These are phyloP conservation scores for Pelargonium fulgidum DNA, from an alignment of 441 rosid genomes.

Conservation along the genomic window DNA sequence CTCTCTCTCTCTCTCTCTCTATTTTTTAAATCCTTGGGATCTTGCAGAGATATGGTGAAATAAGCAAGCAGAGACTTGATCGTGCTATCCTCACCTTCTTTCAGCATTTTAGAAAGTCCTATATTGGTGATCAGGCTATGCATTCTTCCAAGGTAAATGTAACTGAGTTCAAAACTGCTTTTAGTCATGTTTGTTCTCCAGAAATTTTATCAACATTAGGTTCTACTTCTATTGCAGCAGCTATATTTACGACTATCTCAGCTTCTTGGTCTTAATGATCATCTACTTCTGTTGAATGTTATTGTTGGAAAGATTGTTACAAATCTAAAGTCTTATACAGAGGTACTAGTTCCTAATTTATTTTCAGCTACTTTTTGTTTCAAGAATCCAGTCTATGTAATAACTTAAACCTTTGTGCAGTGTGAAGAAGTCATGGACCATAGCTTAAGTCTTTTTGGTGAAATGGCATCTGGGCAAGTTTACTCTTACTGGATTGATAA, in stretches of 20 bases:
- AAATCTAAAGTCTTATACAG: conserved; percentile 85
- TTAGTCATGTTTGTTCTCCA: conserved; percentile 10
- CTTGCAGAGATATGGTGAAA: conserved; percentile 78
- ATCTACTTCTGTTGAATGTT: conserved; percentile 79
- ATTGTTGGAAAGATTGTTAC: conserved; percentile 94
- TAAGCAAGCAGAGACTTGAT: conserved; percentile 96
- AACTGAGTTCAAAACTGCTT: not conserved
- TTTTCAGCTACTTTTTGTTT: conserved; percentile 14
- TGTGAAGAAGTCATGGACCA: conserved; percentile 93
- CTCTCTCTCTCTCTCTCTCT: conserved; percentile 2
- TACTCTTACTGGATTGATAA: conserved; percentile 20
- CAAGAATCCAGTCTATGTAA: conserved; percentile 1
- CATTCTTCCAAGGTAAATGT: conserved; percentile 90
- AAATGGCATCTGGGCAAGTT: conserved; percentile 94
- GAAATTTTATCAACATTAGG: conserved; percentile 11
- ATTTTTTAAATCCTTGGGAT: conserved; percentile 16
- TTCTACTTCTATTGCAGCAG: conserved; percentile 69
- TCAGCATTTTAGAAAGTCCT: conserved; percentile 95
- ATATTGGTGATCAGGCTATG: conserved; percentile 99
- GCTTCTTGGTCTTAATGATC: conserved; percentile 93
- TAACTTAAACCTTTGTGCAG: conserved; percentile 37
- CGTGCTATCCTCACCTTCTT: conserved; percentile 95
- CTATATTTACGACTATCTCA: conserved; percentile 87
- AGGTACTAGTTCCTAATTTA: conserved; percentile 41
- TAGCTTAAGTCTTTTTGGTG: conserved; percentile 87